Evolutionary conservation across 164 flowering plant species (phyloP).

Genomic region (Warburgia ugandensis): DNA sequence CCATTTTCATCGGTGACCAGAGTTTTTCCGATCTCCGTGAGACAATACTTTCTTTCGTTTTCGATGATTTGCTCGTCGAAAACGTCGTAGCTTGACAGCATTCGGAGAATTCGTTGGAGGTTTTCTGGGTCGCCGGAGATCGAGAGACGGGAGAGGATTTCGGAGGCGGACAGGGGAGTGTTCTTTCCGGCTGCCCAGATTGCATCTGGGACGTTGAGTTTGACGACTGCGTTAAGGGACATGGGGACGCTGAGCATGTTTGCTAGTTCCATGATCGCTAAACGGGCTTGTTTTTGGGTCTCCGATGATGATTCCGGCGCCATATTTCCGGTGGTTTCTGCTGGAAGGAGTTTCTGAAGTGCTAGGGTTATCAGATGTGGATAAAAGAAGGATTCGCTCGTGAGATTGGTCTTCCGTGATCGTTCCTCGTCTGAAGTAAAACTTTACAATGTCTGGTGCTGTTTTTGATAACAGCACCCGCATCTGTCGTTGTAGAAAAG

Average conservation of each 20-base stretch:
- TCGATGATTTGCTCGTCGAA: slow-evolving; percentile 40
- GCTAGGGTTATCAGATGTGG: no score
- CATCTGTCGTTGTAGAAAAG: no score
- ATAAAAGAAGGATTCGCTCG: no score
- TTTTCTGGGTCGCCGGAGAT: slow-evolving; percentile 23
- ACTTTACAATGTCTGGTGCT: no score
- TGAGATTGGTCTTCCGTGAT: no score
- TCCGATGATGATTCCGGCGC: no score
- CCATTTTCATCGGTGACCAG: slow-evolving; percentile 53
- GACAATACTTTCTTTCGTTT: slow-evolving; percentile 27
- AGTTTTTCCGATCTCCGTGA: slow-evolving; percentile 50
- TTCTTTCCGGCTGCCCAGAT: slow-evolving; percentile 54
- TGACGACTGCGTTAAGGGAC: slow-evolving; percentile 63
- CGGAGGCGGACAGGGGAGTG: slow-evolving; percentile 53
- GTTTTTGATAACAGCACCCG: no score
- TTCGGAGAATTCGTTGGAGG: slow-evolving; percentile 63
- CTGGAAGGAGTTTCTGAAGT: no score
- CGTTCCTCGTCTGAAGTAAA: no score
- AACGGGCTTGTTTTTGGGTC: no score
- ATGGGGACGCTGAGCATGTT: slow-evolving; percentile 81
- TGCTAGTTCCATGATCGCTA: slow-evolving; percentile 54
- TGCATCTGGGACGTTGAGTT: slow-evolving; percentile 59
- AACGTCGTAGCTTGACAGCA: slow-evolving; percentile 55
- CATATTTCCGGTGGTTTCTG: no score
- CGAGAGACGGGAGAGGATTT: slow-evolving; percentile 33